These are phyloP conservation scores for Penicillium carneum DNA, from an alignment of 2,329 filamentous ascomycete species.

Conservation along the genomic window DNA sequence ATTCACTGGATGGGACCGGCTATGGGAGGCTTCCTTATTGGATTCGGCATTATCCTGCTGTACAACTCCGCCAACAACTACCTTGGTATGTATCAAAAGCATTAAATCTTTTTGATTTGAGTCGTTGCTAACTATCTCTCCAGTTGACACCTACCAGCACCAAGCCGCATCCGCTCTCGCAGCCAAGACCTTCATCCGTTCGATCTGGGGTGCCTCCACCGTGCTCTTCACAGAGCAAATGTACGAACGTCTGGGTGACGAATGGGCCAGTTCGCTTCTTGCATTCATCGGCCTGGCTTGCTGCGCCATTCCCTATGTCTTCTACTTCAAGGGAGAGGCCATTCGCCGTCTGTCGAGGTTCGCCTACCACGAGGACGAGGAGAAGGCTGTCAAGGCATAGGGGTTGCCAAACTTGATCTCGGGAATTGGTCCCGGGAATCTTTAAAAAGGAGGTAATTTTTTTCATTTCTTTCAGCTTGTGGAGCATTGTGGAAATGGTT, in stretches of 20 bases:
- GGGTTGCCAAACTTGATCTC: not conserved
- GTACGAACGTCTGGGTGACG: conserved; percentile 74
- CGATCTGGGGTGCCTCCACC: conserved; percentile 78
- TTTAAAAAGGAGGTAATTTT: conserved; percentile 1
- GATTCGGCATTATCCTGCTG: conserved; percentile 83
- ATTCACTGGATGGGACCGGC: conserved; percentile 75
- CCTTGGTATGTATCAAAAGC: conserved; percentile 52
- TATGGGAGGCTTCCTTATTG: conserved; percentile 74
- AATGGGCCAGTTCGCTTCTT: conserved; percentile 77
- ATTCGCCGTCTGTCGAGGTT: conserved; percentile 75
- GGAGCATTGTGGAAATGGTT: not conserved
- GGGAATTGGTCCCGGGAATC: not conserved
- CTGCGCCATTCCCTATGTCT: conserved; percentile 82
- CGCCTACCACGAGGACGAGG: conserved; percentile 69
- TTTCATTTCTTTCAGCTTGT: not conserved
- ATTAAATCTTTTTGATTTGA: not conserved
- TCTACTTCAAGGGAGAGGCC: conserved; percentile 76
- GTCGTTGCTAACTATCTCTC: conserved; percentile 22
- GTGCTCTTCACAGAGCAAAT: conserved; percentile 85
- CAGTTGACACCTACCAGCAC: conserved; percentile 70
- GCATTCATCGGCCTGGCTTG: conserved; percentile 78
- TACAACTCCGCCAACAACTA: conserved; percentile 83
- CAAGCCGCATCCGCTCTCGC: conserved; percentile 82
- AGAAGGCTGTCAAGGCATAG: conserved; percentile 44
- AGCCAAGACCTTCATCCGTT: conserved; percentile 80